phyloP scores from a whole-genome alignment of 257 asterid species.

The Jasminum sambac region DNA sequence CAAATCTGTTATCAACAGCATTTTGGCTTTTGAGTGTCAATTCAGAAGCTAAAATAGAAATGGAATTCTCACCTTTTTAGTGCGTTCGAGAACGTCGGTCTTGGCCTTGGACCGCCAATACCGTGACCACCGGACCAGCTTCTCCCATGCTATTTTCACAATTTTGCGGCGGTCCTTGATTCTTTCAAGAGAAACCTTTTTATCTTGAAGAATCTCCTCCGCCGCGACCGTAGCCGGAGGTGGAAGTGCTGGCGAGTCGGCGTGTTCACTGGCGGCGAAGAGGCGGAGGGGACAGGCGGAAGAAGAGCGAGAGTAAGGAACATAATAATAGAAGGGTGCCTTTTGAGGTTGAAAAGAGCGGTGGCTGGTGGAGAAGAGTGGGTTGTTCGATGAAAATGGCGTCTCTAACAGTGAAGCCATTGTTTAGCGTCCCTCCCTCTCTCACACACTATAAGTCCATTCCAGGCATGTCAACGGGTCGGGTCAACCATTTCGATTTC shows the following conservation, averaged over 20 bases:
- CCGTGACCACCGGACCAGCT: slow-evolving; percentile 96
- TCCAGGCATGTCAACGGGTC: no score
- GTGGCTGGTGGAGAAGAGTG: slow-evolving; percentile 16
- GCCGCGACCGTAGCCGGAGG: slow-evolving; percentile 20
- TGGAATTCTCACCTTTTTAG: slow-evolving; percentile 57
- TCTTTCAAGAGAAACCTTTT: slow-evolving; percentile 33
- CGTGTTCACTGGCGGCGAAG: slow-evolving; percentile 38
- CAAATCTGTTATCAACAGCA: not conserved
- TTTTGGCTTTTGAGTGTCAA: not conserved
- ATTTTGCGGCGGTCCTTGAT: slow-evolving; percentile 66
- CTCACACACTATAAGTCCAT: slow-evolving; percentile 17
- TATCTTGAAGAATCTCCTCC: slow-evolving; percentile 34
- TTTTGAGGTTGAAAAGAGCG: slow-evolving; percentile 28
- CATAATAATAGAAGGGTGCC: slow-evolving; percentile 19
- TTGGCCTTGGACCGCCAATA: slow-evolving; percentile 75
- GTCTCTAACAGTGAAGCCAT: slow-evolving; percentile 58
- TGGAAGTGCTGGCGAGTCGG: slow-evolving; percentile 22
- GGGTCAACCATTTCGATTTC: no score
- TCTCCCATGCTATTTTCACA: slow-evolving; percentile 88
- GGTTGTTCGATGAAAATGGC: slow-evolving; percentile 39
- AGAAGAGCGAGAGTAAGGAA: slow-evolving; percentile 32
- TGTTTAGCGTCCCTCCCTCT: slow-evolving; percentile 5
- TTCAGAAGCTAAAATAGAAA: not conserved
- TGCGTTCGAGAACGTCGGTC: slow-evolving; percentile 85
- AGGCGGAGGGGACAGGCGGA: slow-evolving; percentile 31